These are phyloP conservation scores for Sporothrix variecibatus DNA, from an alignment of 2,329 filamentous ascomycete species.

Conservation along the genomic window DNA sequence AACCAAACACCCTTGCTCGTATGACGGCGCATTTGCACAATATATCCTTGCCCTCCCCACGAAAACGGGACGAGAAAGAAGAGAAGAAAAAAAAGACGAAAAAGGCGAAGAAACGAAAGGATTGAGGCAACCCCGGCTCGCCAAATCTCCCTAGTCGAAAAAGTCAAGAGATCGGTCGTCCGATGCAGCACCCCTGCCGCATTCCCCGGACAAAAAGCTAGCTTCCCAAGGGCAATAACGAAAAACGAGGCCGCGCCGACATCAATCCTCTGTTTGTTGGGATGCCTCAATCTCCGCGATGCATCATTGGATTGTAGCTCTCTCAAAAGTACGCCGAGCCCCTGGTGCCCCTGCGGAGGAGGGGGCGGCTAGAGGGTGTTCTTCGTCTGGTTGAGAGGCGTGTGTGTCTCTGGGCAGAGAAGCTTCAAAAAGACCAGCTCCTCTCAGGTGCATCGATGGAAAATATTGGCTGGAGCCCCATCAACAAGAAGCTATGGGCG, in stretches of 20 bases:
- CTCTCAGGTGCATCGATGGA: neutral
- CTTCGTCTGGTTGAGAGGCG: neutral
- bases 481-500: neutral
- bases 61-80: neutral
- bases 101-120: neutral
- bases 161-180: slow-evolving; percentile 15
- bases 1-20: neutral
- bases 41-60: neutral
- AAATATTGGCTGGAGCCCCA: neutral
- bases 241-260: neutral
- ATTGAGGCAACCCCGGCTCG: neutral
- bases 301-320: neutral
- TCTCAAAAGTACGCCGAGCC: neutral
- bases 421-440: neutral
- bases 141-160: neutral
- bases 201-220: neutral
- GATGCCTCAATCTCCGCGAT: neutral
- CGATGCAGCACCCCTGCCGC: slow-evolving; percentile 12
- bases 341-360: neutral
- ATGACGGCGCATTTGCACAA: neutral
- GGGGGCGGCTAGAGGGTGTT: neutral
- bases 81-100: neutral
- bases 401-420: neutral
- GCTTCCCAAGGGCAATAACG: neutral
- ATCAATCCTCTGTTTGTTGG: neutral